Base-by-base conservation (phyloP, 2,329 filamentous ascomycete genomes). In the Stachybotrys echinatus region DNA sequence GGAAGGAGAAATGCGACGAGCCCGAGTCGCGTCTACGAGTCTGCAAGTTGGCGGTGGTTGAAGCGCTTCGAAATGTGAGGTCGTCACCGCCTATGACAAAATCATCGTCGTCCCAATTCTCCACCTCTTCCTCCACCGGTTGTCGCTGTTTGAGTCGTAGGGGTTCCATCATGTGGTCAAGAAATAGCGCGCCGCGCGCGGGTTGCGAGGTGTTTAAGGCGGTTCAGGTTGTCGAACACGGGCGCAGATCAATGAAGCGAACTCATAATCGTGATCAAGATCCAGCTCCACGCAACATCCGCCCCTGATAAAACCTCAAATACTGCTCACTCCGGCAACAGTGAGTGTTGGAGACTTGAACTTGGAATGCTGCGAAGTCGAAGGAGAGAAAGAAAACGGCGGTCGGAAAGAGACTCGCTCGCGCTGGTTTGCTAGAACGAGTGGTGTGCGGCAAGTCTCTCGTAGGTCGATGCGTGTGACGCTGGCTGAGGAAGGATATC, bases 31-130 rank as follows among this genome's bases (percentile, higher is more conserved):
- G 82, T 53, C 82, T 80, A 54, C 83, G 59, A 52, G 71, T 70
- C 23, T 70, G 69, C 31, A 65, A 64, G 50, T 72, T 75, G 51
- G 67, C 66, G 34, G 70, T 62, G 37, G 69, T 72, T 34, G 74
- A 72, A 23, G 76, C 75, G 63, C 75, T 80, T 59, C 76, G 74
- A 55, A 85, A 79, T 48, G 74, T 76, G 56, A 87, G 69, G 69
- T 88, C 75, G 57, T 88, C 84, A 48, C 79, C 78, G 19, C 87
- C 85, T 60, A 88, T 82, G 57, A 85, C 73, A 61, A 89, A 85
- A 67, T 88, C 84, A 59, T 88, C 87, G 63, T 92, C 84, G 62
- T 92, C 87, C 82, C 88, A 94, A 67, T 81, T 85, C 68, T 92
- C 89, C 55, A 92, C 77, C 18, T 75, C 71, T 52, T 82, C 79